phyloP scores from a whole-genome alignment of 805 yeast genomes.

The Jamesozyma hellenica region DNA sequence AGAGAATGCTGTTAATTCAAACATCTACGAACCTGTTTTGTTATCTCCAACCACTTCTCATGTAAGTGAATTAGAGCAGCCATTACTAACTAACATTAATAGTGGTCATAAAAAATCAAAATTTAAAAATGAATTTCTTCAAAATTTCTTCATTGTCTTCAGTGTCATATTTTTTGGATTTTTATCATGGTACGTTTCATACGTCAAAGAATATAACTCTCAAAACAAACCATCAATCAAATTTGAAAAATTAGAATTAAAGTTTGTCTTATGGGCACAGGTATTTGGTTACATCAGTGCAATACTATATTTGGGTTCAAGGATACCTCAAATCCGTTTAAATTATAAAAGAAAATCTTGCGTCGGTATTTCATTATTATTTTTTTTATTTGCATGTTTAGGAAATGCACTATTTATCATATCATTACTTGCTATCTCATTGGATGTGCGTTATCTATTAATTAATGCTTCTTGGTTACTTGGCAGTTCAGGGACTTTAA shows the following conservation, averaged over 20 bases:
- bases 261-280: conserved; percentile 69
- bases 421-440: conserved; percentile 68
- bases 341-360: conserved; percentile 83
- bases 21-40: conserved; percentile 37
- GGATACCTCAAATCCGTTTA: conserved; percentile 83
- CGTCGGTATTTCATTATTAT: conserved; percentile 88
- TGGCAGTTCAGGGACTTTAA: conserved; percentile 81
- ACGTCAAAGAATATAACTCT: conserved; percentile 31
- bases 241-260: not conserved
- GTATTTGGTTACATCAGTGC: conserved; percentile 77
- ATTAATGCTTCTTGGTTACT: conserved; percentile 89
- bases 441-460: conserved; percentile 56
- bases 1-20: conserved; percentile 55
- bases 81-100: conserved; percentile 1
- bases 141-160: conserved; percentile 42
- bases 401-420: conserved; percentile 89
- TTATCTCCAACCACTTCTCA: conserved; percentile 4
- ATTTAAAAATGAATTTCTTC: conserved; percentile 17
- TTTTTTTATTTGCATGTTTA: conserved; percentile 87
- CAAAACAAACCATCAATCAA: not conserved
- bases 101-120: conserved; percentile 5
- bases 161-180: conserved; percentile 70
- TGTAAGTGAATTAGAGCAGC: conserved; percentile 3
- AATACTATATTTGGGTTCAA: conserved; percentile 66
- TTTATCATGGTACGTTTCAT: conserved; percentile 73